A percentile compares a stretch with the other conserved stretches of the same genome.
phyloP scores from a whole-genome alignment of 495 filamentous ascomycete genomes.

The Neurospora sp. region DNA sequence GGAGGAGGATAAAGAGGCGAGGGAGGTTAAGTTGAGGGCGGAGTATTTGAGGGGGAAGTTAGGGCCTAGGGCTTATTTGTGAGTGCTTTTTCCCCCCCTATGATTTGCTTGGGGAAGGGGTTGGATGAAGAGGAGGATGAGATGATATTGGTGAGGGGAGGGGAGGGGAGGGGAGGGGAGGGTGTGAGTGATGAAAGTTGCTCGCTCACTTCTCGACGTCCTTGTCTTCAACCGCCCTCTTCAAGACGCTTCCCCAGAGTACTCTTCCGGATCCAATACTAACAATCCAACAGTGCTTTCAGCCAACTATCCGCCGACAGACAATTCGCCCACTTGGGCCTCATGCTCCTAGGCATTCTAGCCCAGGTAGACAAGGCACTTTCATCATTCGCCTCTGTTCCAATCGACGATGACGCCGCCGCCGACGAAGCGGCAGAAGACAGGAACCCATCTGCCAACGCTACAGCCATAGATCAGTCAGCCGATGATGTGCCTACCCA shows the following conservation, averaged over 20 bases:
- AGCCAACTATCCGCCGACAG: constrained; percentile 58
- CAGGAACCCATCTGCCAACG: background rate
- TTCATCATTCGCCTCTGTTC: constrained; percentile 9
- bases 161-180: background rate
- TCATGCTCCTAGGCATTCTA: constrained; percentile 57
- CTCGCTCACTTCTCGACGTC: background rate
- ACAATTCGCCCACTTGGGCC: constrained; percentile 71
- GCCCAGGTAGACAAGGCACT: constrained; percentile 47
- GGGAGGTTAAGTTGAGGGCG: constrained; percentile 7
- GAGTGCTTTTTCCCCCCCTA: constrained; percentile 7
- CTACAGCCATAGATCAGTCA: background rate
- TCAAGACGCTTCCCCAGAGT: background rate
- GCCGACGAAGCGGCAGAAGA: constrained; percentile 7
- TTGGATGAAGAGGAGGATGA: background rate
- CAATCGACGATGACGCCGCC: constrained; percentile 4
- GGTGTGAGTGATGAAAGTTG: background rate
- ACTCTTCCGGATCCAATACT: background rate
- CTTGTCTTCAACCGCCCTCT: background rate
- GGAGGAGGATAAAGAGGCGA: constrained; percentile 9
- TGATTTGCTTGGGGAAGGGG: too few species aligned
- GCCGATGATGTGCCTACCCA: background rate
- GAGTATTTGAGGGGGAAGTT: constrained; percentile 9
- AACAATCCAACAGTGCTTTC: constrained; percentile 43
- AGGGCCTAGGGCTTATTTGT: constrained; percentile 27
- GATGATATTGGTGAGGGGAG: background rate